phyloP scores from a whole-genome alignment of 768 basidiomycete species.

The Sutorius australiensis region DNA sequence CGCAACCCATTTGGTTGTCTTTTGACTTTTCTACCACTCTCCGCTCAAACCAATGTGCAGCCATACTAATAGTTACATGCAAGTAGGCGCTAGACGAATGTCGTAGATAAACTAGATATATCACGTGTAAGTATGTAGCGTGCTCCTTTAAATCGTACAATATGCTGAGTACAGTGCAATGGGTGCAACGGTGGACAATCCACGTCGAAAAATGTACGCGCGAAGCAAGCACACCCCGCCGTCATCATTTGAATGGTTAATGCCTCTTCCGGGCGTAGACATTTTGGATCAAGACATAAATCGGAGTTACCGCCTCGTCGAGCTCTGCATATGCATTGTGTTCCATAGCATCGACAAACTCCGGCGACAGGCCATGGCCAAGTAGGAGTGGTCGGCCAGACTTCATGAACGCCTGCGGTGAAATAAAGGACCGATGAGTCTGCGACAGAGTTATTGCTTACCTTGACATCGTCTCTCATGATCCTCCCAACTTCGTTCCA shows the following conservation, averaged over 20 bases:
- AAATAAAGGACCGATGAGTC: not conserved
- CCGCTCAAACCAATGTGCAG: too few relatives aligned
- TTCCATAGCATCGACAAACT: slow-evolving; percentile 53
- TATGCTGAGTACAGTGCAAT: slow-evolving; percentile 21
- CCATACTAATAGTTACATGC: not conserved
- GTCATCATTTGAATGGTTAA: slow-evolving; percentile 8
- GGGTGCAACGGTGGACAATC: slow-evolving; percentile 15
- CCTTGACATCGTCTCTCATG: slow-evolving; percentile 60
- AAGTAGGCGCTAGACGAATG: not conserved
- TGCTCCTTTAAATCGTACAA: slow-evolving; percentile 19
- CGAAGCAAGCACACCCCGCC: not conserved
- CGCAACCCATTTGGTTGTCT: not conserved
- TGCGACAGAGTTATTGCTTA: slow-evolving; percentile 22
- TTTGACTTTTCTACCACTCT: not conserved
- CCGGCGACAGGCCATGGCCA: slow-evolving; percentile 53
- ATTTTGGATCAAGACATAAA: slow-evolving; percentile 55
- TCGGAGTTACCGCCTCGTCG: slow-evolving; percentile 39
- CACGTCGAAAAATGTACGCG: slow-evolving; percentile 2
- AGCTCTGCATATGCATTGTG: slow-evolving; percentile 50
- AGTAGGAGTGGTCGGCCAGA: slow-evolving; percentile 68
- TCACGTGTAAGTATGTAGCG: slow-evolving; percentile 2
- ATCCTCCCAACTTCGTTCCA: slow-evolving; percentile 41
- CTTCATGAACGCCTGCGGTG: slow-evolving; percentile 55
- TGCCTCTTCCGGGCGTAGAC: slow-evolving; percentile 48
- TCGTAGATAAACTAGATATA: slow-evolving; percentile 3